Evolutionary conservation across 1,139 yeast species (phyloP).

Genomic region (Diutina sp.): DNA sequence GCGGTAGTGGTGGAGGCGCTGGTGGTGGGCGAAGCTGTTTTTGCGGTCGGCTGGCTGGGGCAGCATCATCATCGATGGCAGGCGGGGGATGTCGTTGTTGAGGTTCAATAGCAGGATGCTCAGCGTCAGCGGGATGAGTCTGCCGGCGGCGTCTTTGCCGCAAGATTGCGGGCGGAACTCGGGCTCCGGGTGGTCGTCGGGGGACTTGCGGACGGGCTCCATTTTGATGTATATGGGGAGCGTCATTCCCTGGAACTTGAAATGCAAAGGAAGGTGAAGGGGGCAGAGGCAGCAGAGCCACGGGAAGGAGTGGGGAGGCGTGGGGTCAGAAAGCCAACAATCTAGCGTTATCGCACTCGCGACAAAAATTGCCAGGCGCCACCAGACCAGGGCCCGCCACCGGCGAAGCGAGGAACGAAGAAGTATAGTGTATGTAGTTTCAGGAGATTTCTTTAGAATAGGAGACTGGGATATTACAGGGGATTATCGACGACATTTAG

Average conservation of each 20-base stretch:
- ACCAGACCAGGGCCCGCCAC: no score
- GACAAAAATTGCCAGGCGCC: no score
- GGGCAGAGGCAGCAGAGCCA: not conserved
- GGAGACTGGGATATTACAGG: no score
- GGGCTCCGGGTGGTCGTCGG: conserved; percentile 40
- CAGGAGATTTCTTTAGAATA: no score
- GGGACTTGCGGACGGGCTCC: conserved; percentile 3
- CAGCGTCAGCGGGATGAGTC: conserved; percentile 40
- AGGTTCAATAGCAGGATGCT: conserved; percentile 40
- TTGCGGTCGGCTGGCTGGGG: not conserved
- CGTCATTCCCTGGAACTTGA: not conserved
- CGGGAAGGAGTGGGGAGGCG: not conserved
- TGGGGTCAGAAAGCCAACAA: no score
- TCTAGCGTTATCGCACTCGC: no score
- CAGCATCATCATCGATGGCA: not conserved
- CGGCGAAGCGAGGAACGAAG: no score
- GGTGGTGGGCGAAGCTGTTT: conserved; percentile 3
- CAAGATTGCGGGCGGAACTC: conserved; percentile 41
- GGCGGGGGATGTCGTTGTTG: conserved; percentile 10
- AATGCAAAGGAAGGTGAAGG: not conserved
- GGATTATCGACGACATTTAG: no score
- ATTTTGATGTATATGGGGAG: not conserved
- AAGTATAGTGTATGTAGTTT: no score
- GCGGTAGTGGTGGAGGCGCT: conserved; percentile 4
- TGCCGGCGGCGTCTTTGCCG: conserved; percentile 36